Conservation (phyloP, 2,329 filamentous ascomycete genomes). For the Penicillium nordicum region DNA sequence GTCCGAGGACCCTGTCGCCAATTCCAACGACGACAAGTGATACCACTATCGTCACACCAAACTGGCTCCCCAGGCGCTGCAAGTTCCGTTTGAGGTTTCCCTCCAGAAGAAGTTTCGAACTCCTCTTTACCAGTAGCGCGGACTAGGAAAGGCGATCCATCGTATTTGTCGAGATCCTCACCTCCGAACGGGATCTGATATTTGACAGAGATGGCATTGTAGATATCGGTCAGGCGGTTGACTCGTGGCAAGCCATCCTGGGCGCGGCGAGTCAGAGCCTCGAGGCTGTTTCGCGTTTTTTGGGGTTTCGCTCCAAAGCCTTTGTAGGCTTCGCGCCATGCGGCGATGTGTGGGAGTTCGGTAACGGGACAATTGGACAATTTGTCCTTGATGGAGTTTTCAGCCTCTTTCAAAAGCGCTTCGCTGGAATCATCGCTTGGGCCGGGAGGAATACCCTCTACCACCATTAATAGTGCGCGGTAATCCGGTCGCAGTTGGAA, state of each 20-base stretch:
- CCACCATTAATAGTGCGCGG: constrained; percentile 35
- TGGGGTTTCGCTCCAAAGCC: constrained; percentile 40
- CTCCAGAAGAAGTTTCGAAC: constrained; percentile 33
- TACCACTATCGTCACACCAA: constrained; percentile 39
- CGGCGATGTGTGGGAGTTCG: constrained; percentile 36
- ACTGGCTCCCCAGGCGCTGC: constrained; percentile 36
- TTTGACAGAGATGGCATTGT: constrained; percentile 41
- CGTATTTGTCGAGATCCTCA: constrained; percentile 41
- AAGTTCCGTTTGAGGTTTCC: constrained; percentile 20
- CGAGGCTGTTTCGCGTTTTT: constrained; percentile 38
- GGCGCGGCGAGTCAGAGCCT: constrained; percentile 34
- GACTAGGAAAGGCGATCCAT: constrained; percentile 30
- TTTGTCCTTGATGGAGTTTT: constrained; percentile 5
- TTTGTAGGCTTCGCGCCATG: constrained; percentile 41
- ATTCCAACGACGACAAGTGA: constrained; percentile 42
- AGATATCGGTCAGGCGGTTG: constrained; percentile 41
- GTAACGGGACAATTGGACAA: constrained; percentile 20
- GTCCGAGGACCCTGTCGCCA: constrained; percentile 41
- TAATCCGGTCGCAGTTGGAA: constrained; percentile 39
- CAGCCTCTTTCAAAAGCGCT: constrained; percentile 25
- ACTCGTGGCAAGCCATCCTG: constrained; percentile 35
- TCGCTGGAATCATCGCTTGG: constrained; percentile 34
- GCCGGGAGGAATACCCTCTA: constrained; percentile 31
- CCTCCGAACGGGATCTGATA: constrained; percentile 40
- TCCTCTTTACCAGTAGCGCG: constrained; percentile 34